phyloP scores from a whole-genome alignment of 768 basidiomycete genomes.

The Pleurotus salmoneostramineus region DNA sequence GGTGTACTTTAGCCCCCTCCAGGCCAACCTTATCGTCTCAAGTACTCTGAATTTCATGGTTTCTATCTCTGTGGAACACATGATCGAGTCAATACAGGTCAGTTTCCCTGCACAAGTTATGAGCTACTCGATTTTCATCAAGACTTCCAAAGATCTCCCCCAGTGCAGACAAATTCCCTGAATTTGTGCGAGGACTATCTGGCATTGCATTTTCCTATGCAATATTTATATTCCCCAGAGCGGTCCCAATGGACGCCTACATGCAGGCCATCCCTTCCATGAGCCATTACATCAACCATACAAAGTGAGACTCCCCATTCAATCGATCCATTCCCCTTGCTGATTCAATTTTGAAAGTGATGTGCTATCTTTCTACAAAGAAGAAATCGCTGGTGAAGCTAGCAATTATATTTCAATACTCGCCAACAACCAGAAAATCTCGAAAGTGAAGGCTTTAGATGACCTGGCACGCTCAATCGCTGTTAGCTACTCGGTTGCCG shows the following conservation, averaged over 20 bases:
- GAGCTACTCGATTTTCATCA: too few species aligned
- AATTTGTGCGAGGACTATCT: neutral
- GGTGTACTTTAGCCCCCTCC: too few species aligned
- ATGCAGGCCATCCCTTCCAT: constrained; percentile 2
- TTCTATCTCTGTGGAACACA: too few species aligned
- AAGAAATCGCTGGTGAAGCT: constrained; percentile 2
- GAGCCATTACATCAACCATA: neutral
- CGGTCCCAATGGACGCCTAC: neutral
- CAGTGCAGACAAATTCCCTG: too few species aligned
- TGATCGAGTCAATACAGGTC: too few species aligned
- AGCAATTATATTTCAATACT: constrained; percentile 2
- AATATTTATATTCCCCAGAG: neutral
- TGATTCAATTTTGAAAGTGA: neutral
- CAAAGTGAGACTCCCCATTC: neutral
- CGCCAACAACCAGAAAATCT: neutral
- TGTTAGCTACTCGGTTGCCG: neutral
- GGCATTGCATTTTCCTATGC: neutral
- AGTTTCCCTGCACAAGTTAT: too few species aligned
- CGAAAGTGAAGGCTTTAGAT: neutral
- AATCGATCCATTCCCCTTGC: neutral
- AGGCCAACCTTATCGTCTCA: too few species aligned
- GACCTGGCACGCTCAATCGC: neutral
- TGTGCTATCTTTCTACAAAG: constrained; percentile 4
- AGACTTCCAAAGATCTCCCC: too few species aligned
- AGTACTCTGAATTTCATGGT: too few species aligned